Conservation (phyloP, 148 eudicot genomes). For the Silene uniflora region DNA sequence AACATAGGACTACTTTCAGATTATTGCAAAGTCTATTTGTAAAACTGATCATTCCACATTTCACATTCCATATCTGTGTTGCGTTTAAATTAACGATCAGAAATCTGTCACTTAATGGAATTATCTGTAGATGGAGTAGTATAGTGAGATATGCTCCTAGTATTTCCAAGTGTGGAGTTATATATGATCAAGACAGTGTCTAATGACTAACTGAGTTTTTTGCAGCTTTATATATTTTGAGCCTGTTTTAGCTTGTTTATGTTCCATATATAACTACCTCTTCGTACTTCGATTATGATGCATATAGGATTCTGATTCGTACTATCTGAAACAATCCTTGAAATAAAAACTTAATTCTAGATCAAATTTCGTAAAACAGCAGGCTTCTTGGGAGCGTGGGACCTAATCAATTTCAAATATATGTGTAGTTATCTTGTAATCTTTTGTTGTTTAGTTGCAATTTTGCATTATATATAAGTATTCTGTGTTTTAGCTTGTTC, state of each 20-base stretch:
- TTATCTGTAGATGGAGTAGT: background rate
- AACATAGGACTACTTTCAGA: background rate
- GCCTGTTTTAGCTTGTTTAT: background rate
- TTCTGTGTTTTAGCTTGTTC: background rate
- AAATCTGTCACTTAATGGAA: constrained; percentile 9
- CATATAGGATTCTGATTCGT: background rate
- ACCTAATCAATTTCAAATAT: background rate
- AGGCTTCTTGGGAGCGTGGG: background rate
- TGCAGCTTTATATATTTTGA: constrained; percentile 9
- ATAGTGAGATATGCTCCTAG: background rate
- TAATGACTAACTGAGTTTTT: background rate
- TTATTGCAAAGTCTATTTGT: background rate
- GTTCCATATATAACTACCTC: background rate
- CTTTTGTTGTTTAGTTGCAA: background rate
- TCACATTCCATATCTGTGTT: background rate
- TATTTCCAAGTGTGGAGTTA: background rate
- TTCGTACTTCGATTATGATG: background rate
- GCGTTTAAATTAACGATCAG: background rate
- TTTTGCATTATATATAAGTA: background rate
- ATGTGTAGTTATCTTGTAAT: background rate
- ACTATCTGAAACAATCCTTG: background rate
- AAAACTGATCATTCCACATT: background rate
- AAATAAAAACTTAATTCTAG: background rate
- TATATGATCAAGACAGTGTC: background rate
- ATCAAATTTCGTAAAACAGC: background rate